Evolutionary conservation across 108 stramenopile species (phyloP).

Genomic region (Ochromonas danica): DNA sequence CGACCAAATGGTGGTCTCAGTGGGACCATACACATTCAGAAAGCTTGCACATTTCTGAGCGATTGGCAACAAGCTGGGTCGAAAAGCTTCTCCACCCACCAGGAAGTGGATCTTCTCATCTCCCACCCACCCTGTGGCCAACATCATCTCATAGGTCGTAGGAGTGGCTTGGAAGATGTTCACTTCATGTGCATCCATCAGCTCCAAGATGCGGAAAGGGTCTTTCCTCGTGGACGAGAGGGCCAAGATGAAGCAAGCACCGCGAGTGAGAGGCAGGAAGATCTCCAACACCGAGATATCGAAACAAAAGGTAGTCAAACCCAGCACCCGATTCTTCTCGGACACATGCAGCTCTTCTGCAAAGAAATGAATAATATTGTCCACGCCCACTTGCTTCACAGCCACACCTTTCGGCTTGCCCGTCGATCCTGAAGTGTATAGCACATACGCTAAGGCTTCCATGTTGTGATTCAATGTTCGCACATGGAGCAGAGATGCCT

Average conservation of each 20-base stretch:
- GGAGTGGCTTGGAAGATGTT: not conserved
- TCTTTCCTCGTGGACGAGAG: not conserved
- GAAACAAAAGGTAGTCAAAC: constrained; percentile 33
- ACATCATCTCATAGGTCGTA: not conserved
- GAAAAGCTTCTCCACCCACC: not conserved
- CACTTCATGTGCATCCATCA: not conserved
- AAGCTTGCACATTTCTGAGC: not conserved
- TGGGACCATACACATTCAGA: not conserved
- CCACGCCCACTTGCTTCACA: constrained; percentile 29
- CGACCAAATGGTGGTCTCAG: not conserved
- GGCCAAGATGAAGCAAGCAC: not conserved
- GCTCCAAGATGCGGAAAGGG: not conserved
- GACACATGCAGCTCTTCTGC: constrained; percentile 3
- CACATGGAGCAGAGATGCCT: not conserved
- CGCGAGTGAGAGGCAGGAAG: not conserved
- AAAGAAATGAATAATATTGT: constrained; percentile 24
- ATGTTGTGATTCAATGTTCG: not conserved
- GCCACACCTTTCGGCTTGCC: constrained; percentile 42
- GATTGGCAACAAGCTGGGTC: not conserved
- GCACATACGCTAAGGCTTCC: constrained; percentile 4
- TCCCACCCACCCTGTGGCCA: not conserved
- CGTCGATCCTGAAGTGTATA: constrained; percentile 40
- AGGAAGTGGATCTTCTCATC: not conserved
- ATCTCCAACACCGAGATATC: constrained; percentile 39
- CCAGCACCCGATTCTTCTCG: constrained; percentile 29